Percentiles rank a stretch among this genome's conserved stretches.
Evolutionary conservation across 805 yeast species (phyloP).

Genomic region (Suhomyces xylopsoci): DNA sequence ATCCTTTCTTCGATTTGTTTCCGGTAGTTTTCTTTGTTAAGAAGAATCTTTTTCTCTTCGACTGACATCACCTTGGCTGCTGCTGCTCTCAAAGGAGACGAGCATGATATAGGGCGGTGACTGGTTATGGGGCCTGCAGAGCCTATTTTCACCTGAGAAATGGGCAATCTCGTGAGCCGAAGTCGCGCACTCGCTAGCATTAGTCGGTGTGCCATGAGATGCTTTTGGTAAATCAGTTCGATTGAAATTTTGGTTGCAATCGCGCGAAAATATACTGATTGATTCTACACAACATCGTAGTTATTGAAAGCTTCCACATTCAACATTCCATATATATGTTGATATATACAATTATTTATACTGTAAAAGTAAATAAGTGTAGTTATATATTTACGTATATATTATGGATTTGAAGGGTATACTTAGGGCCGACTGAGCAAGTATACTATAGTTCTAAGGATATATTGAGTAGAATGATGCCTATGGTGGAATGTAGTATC

Average conservation of each 20-base stretch:
- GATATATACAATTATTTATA: too few species aligned
- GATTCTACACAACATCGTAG: not conserved
- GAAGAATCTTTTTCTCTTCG: conserved; percentile 24
- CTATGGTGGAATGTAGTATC: too few species aligned
- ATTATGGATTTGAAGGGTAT: too few species aligned
- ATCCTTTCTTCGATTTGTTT: conserved; percentile 53
- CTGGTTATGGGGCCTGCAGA: not conserved
- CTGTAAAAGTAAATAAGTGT: too few species aligned
- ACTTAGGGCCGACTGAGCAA: too few species aligned
- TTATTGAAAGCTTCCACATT: not conserved
- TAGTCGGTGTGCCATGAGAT: not conserved
- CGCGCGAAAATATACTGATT: not conserved
- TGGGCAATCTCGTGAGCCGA: not conserved
- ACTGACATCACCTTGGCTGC: conserved; percentile 10
- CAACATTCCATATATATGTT: too few species aligned
- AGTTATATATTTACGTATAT: too few species aligned
- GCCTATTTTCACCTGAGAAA: not conserved
- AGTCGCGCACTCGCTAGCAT: not conserved
- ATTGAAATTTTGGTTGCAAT: not conserved
- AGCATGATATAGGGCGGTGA: not conserved
- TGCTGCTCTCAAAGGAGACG: not conserved
- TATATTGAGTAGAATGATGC: too few species aligned
- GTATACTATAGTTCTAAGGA: too few species aligned
- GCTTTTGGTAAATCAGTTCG: not conserved
- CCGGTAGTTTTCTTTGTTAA: conserved; percentile 33